A percentile compares a stretch with the other conserved stretches of the same genome.
These are phyloP conservation scores for Candida sojae DNA, from an alignment of 1,139 yeast genomes.

Conservation along the genomic window DNA sequence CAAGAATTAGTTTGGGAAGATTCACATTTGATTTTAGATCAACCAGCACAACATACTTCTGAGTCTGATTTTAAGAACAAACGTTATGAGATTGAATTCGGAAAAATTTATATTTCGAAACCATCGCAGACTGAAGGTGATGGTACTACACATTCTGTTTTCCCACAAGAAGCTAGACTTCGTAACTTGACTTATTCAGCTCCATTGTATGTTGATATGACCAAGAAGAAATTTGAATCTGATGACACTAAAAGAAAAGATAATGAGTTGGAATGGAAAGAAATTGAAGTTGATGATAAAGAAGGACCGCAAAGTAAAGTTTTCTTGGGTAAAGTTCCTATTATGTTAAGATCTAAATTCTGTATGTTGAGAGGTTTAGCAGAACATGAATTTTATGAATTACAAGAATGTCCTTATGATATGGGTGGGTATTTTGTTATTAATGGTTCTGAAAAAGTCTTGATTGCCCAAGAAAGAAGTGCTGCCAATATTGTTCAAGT, in stretches of 20 bases:
- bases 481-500: constrained; percentile 99
- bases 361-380: constrained; percentile 90
- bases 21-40: constrained; percentile 89
- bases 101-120: constrained; percentile 92
- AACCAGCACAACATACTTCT: constrained; percentile 96
- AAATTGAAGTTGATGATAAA: constrained; percentile 59
- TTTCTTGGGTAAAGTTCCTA: constrained; percentile 94
- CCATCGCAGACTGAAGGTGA: constrained; percentile 99
- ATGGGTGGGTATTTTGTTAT: constrained; percentile 99
- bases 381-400: constrained; percentile 93
- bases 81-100: constrained; percentile 93
- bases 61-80: constrained; percentile 87
- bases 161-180: constrained; percentile 97
- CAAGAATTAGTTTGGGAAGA: constrained; percentile 98
- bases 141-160: constrained; percentile 98
- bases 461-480: constrained; percentile 97
- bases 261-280: constrained; percentile 74
- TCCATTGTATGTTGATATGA: constrained; percentile 94
- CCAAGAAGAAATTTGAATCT: constrained; percentile 83
- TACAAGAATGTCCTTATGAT: constrained; percentile 98
- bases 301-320: constrained; percentile 72
- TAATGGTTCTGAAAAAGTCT: constrained; percentile 96
- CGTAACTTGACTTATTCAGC: constrained; percentile 96
- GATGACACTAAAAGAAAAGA: constrained; percentile 63
- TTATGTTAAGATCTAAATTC: constrained; percentile 94